phyloP scores from a whole-genome alignment of 2,329 filamentous ascomycete genomes.

The Chrysoporthe cubensis region DNA sequence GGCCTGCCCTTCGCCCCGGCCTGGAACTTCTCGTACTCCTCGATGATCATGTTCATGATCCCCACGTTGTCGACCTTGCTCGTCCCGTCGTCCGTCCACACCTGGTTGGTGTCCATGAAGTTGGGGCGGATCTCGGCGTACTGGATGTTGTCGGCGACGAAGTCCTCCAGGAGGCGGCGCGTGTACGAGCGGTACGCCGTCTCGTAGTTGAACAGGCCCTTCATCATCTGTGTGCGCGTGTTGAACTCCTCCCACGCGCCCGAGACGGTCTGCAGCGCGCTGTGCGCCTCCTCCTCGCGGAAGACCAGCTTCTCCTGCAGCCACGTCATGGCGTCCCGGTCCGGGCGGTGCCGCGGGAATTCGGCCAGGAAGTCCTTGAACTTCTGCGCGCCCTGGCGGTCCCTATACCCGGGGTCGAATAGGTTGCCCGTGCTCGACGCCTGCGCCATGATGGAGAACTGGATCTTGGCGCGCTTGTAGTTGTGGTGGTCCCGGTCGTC shows the following conservation, averaged over 20 bases:
- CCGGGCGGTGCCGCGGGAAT: slow-evolving; percentile 37
- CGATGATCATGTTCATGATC: slow-evolving; percentile 57
- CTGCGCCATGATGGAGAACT: slow-evolving; percentile 57
- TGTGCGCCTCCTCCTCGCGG: slow-evolving; percentile 62
- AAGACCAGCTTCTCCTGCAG: slow-evolving; percentile 66
- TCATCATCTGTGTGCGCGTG: slow-evolving; percentile 58
- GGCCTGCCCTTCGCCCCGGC: slow-evolving; percentile 6
- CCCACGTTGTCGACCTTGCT: slow-evolving; percentile 49
- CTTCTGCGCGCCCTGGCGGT: slow-evolving; percentile 47
- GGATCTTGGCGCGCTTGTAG: slow-evolving; percentile 61
- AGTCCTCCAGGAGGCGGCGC: slow-evolving; percentile 54
- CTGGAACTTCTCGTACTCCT: slow-evolving; percentile 50
- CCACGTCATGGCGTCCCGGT: slow-evolving; percentile 52
- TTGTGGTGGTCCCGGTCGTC: slow-evolving; percentile 44
- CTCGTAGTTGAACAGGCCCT: slow-evolving; percentile 63
- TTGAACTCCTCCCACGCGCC: slow-evolving; percentile 63
- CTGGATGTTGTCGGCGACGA: slow-evolving; percentile 61
- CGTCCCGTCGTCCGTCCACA: slow-evolving; percentile 53
- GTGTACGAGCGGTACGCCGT: slow-evolving; percentile 60
- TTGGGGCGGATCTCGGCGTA: slow-evolving; percentile 66
- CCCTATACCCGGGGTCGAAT: slow-evolving; percentile 53
- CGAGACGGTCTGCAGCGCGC: slow-evolving; percentile 49
- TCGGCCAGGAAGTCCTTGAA: slow-evolving; percentile 46
- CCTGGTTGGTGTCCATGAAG: slow-evolving; percentile 58
- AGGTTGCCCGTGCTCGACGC: slow-evolving; percentile 45